A percentile compares a stretch with the other conserved stretches of the same genome.
These are phyloP conservation scores for Erodium moschatum DNA, from an alignment of 441 rosid genomes.

Conservation along the genomic window DNA sequence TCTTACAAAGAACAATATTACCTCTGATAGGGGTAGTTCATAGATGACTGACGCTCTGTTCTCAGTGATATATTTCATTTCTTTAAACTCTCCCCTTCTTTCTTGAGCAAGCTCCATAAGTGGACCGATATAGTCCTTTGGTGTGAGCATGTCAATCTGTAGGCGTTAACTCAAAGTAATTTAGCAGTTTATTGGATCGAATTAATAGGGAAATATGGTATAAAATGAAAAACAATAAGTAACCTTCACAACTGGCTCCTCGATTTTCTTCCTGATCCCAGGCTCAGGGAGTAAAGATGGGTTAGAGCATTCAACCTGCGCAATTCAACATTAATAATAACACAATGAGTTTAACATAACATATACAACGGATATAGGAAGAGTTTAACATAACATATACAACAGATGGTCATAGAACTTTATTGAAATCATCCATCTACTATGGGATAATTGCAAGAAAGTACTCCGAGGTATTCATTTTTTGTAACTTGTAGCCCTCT, in stretches of 20 bases:
- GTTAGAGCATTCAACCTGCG: constrained; percentile 87
- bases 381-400: constrained; percentile 12
- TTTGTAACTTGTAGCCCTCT: too few species aligned
- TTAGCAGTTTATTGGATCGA: background rate
- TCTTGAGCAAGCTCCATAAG: constrained; percentile 98
- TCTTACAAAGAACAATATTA: constrained; percentile 20
- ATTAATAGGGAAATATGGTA: constrained; percentile 1
- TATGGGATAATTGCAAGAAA: too few species aligned
- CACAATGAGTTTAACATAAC: constrained; percentile 18
- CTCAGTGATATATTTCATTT: constrained; percentile 87
- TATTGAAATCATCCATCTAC: background rate
- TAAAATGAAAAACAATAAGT: constrained; percentile 13
- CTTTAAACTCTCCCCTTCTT: constrained; percentile 85
- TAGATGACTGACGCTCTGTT: constrained; percentile 73
- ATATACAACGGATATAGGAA: constrained; percentile 3
- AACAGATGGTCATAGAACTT: background rate
- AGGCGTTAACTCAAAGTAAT: constrained; percentile 22
- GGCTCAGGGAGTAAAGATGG: constrained; percentile 96
- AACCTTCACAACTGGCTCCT: constrained; percentile 93
- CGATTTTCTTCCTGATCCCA: constrained; percentile 76
- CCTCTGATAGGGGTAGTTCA: constrained; percentile 92
- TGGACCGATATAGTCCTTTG: constrained; percentile 87
- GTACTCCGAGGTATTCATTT: too few species aligned
- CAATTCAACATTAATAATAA: constrained; percentile 20
- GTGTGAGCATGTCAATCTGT: constrained; percentile 92